Percentiles rank a stretch among this genome's conserved stretches.
These are phyloP conservation scores for Simplicillium sp. DNA, from an alignment of 2,329 filamentous ascomycete species.

Conservation along the genomic window DNA sequence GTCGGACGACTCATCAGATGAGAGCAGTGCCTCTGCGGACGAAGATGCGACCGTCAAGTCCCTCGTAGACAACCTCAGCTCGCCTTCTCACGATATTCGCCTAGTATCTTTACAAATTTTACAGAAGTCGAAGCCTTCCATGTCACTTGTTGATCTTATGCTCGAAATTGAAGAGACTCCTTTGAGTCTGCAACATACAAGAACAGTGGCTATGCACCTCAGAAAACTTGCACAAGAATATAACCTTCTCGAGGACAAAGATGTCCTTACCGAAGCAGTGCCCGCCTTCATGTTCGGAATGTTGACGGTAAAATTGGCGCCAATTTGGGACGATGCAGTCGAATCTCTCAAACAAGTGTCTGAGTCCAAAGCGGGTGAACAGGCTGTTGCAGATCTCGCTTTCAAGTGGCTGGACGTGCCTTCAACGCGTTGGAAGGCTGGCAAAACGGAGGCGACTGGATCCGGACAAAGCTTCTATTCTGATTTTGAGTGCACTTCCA, in stretches of 20 bases:
- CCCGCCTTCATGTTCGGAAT: constrained; percentile 83
- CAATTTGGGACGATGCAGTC: constrained; percentile 78
- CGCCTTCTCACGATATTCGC: constrained; percentile 66
- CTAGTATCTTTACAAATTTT: constrained; percentile 66
- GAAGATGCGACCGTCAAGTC: constrained; percentile 53
- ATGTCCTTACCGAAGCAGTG: constrained; percentile 62
- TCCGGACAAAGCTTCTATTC: constrained; percentile 37
- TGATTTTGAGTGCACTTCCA: constrained; percentile 79
- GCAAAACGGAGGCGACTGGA: constrained; percentile 22
- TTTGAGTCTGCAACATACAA: constrained; percentile 59
- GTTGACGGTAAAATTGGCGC: constrained; percentile 74
- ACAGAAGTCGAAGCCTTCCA: constrained; percentile 39
- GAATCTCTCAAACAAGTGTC: constrained; percentile 67
- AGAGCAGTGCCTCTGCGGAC: constrained; percentile 23
- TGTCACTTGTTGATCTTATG: constrained; percentile 40
- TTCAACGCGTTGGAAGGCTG: constrained; percentile 43
- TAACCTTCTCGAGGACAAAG: constrained; percentile 43
- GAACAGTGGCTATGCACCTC: constrained; percentile 75
- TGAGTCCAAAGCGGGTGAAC: constrained; percentile 62
- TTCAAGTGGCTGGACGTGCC: constrained; percentile 66
- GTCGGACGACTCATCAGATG: not conserved
- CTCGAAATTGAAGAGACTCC: constrained; percentile 72
- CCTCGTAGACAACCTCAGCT: constrained; percentile 64
- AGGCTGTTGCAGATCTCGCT: constrained; percentile 58
- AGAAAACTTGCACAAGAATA: constrained; percentile 66